Conservation (phyloP, 2,329 filamentous ascomycete genomes). For the Biscogniauxia sp. region DNA sequence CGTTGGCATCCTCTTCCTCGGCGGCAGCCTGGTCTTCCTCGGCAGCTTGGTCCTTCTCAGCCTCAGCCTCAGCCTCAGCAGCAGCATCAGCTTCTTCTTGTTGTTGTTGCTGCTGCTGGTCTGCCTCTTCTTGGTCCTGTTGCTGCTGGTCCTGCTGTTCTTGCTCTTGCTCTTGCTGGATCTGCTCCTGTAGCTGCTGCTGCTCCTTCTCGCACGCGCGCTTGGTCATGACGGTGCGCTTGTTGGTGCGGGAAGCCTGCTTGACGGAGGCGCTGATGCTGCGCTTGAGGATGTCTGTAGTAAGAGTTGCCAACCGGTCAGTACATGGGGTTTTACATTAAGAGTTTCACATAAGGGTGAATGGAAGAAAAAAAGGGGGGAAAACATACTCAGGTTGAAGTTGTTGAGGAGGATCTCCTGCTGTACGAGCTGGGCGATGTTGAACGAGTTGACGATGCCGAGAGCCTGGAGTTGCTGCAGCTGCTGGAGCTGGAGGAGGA, state of each 20-base stretch:
- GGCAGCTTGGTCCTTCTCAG: conserved; percentile 1
- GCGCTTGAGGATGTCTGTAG: conserved; percentile 26
- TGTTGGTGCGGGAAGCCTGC: conserved; percentile 20
- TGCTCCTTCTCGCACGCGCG: conserved; percentile 16
- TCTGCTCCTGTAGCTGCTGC: conserved; percentile 3
- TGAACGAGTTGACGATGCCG: conserved; percentile 23
- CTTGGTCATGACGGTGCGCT: conserved; percentile 21
- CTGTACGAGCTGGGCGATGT: conserved; percentile 24
- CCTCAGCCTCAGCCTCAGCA: not conserved
- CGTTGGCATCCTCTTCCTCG: not conserved
- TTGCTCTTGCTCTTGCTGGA: not conserved
- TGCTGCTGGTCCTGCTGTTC: conserved; percentile 2
- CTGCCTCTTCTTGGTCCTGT: not conserved
- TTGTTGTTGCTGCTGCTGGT: not conserved
- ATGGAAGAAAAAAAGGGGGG: not conserved
- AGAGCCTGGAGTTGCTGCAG: conserved; percentile 27
- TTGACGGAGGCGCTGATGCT: conserved; percentile 24
- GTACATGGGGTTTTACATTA: not conserved
- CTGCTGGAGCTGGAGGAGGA: conserved; percentile 30
- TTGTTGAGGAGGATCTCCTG: conserved; percentile 25
- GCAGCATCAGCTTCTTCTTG: not conserved
- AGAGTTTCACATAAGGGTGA: not conserved
- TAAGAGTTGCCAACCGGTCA: conserved; percentile 2
- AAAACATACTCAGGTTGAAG: conserved; percentile 23
- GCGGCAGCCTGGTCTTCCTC: not conserved